These are phyloP conservation scores for Spizellomyces sp. DNA, from an alignment of 192 early-diverging fungal species.

Conservation along the genomic window DNA sequence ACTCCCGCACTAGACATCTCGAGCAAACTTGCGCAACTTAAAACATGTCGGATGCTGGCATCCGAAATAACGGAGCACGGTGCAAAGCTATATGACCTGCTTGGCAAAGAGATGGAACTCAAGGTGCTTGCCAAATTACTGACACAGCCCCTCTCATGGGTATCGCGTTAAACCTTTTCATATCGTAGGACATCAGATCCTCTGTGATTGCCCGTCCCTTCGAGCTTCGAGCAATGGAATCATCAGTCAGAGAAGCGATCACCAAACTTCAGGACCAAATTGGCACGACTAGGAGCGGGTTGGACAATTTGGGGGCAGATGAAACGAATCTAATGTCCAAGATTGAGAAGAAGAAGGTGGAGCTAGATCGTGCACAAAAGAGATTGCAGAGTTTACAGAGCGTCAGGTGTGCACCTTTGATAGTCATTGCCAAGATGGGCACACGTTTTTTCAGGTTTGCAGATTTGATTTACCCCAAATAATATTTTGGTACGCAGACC, in stretches of 20 bases:
- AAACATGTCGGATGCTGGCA: constrained; percentile 47
- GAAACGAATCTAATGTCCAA: constrained; percentile 53
- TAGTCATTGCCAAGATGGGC: too few species aligned
- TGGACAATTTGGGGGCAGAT: constrained; percentile 49
- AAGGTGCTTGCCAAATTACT: constrained; percentile 18
- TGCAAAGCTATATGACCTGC: constrained; percentile 48
- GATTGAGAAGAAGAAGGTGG: constrained; percentile 57
- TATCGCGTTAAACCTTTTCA: too few species aligned
- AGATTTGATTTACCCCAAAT: too few species aligned
- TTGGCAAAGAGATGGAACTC: constrained; percentile 47
- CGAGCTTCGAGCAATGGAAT: constrained; percentile 49
- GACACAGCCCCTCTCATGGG: too few species aligned
- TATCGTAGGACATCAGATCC: constrained; percentile 39
- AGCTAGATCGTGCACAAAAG: constrained; percentile 57
- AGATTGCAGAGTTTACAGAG: constrained; percentile 51
- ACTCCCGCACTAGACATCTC: constrained; percentile 46
- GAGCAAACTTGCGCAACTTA: constrained; percentile 44
- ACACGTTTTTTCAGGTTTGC: too few species aligned
- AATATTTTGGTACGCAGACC: constrained; percentile 30
- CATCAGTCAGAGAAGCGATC: constrained; percentile 42
- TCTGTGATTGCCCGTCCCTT: constrained; percentile 52
- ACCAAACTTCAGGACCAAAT: constrained; percentile 36
- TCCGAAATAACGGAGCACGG: constrained; percentile 50
- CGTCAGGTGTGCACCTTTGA: constrained; percentile 39
- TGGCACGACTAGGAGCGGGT: constrained; percentile 18